Evolutionary conservation across 2,329 filamentous ascomycete genomes (phyloP).

Genomic region (Ophiostoma himal-ulmi): DNA sequence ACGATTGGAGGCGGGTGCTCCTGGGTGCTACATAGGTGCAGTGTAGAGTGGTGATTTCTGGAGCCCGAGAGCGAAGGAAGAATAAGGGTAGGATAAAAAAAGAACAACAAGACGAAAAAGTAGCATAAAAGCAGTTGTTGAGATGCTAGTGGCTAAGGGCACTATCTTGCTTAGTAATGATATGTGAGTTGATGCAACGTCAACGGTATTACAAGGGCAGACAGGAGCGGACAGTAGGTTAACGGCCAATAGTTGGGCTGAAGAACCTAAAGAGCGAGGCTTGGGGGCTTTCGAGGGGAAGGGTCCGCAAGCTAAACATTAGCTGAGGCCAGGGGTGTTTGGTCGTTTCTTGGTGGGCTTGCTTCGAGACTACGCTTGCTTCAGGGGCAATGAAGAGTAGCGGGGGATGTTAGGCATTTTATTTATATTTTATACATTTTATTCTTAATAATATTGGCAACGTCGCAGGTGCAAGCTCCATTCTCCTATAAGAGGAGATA

Average conservation of each 20-base stretch:
- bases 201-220: not conserved
- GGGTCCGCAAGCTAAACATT: slow-evolving; percentile 18
- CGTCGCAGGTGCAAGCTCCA: not conserved
- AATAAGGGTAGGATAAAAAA: slow-evolving; percentile 10
- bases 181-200: not conserved
- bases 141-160: not conserved
- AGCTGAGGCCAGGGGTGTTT: slow-evolving; percentile 17
- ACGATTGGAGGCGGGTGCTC: not conserved
- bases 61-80: not conserved
- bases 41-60: not conserved
- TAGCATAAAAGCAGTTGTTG: not conserved
- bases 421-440: not conserved
- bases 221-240: not conserved
- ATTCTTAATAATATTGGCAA: not conserved
- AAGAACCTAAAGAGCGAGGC: not conserved
- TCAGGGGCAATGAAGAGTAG: slow-evolving; percentile 4
- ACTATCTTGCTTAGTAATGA: not conserved
- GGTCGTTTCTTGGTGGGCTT: slow-evolving; percentile 5
- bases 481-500: not conserved
- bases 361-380: not conserved
- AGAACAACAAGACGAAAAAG: slow-evolving; percentile 11
- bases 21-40: too few relatives aligned
- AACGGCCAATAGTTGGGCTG: slow-evolving; percentile 6
- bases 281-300: not conserved
- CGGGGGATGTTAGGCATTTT: not conserved